Base-by-base conservation (phyloP, 306 rosid genomes). In the Fragaria ananassa region DNA sequence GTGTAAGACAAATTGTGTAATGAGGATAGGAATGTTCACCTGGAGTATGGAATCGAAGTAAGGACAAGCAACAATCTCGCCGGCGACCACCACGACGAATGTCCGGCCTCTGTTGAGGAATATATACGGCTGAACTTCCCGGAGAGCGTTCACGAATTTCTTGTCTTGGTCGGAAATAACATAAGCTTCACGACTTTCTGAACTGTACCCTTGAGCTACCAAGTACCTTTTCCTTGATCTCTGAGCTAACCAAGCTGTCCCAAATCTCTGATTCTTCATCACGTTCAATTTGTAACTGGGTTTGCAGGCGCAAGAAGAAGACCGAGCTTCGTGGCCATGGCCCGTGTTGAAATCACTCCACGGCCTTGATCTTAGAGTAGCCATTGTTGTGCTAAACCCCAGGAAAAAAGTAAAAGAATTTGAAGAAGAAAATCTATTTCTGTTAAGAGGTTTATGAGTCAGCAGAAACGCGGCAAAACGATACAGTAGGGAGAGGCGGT, bases 41-140 rank as follows among this genome's bases (percentile, higher is more conserved):
- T 89, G 83, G 57, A 91, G 81, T 64, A 88, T 79, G 79, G 83
- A 7, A 71, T 86, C 85, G 71, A 89, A 73, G 80, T 44, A 74
- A 80, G 87, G 76, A 56, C 74, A 34, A 29, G 82, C 87, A 67
- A 91, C 51, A 41, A 93, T 75, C 61, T 88, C 85, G 3, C 89
- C 85, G 31, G 95, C 83, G 15, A 93, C 77, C 11, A 88, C 71
- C n/a, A 86, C 62, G 74, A 93, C 87, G 54, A 91, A 93, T 0
- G 89, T 71, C 6, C 86, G 82, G 18, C 50, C 83, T 58, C 84
- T 87, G 42, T 89, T 84, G 1, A 82, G 74, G 17, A 85, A 85
- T 44, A 87, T 80, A 70, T 89, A 93, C 4, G 96, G 93, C 75
- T 88, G 93, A n/a, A 91, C 89, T 79, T 93, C 93, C 25, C 86